Evolutionary conservation across 768 basidiomycete species (phyloP).

Genomic region (Suillus tomentosus): DNA sequence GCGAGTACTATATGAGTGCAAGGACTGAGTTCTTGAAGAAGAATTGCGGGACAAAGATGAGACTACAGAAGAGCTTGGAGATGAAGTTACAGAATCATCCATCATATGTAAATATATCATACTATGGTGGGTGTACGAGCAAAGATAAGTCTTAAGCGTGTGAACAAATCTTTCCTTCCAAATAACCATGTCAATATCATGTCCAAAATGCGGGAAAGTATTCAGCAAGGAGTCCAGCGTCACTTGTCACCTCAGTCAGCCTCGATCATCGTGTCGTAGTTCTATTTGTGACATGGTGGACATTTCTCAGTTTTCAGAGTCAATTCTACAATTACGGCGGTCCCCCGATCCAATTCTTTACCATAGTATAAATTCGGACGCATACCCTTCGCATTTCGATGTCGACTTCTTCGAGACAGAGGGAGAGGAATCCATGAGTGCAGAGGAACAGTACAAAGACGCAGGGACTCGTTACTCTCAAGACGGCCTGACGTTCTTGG

Average conservation of each 20-base stretch:
- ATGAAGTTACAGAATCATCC: neutral
- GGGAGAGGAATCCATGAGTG: neutral
- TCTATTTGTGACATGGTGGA: neutral
- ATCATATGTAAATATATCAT: neutral
- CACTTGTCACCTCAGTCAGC: neutral
- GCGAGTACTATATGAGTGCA: neutral
- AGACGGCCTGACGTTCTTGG: neutral
- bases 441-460: neutral
- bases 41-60: neutral
- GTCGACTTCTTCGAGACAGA: neutral
- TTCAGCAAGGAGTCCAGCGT: neutral
- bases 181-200: neutral
- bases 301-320: neutral
- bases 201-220: neutral
- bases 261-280: neutral
- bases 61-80: neutral
- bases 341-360: neutral
- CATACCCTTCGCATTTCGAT: no score
- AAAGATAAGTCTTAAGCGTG: neutral
- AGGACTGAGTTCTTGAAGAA: neutral
- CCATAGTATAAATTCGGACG: neutral
- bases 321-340: neutral
- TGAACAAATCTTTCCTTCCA: neutral
- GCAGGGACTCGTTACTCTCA: neutral
- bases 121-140: neutral